Evolutionary conservation across 2,329 filamentous ascomycete genomes (phyloP), one percentile per base, ranked within the genome.

Genomic region (Lecanicillium sp.): DNA sequence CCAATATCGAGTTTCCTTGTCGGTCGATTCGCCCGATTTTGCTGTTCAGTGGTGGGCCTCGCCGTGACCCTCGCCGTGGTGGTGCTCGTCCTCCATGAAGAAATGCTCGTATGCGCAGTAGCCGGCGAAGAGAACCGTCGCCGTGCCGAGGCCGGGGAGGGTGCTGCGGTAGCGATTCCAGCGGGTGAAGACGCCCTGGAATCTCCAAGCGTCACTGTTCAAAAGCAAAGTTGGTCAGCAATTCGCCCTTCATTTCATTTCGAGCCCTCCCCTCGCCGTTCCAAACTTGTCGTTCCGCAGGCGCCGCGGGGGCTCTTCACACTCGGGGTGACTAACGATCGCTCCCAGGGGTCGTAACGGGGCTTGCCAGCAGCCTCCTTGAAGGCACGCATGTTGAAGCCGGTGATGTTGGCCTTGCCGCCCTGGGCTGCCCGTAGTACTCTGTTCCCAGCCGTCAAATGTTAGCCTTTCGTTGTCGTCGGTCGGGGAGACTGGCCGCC

Each of bases 71-170:
- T 62, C 62, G 52, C 69, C 68, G 53, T 70, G 71, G 56, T 77
- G 80, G 58, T 83, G 79, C 54, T 84, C 78, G 54, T 90, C 85
- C 62, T 85, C 78, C 58, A 95, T 65, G 68, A 96, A 95, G 48
- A 94, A 71, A 67, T 93, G 81, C 73, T 98, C 93, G 69, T 89
- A 95, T 52, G 79, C 81, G 67, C 90, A 89, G 73, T 98, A 98
- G 54, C 75, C 84, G 42, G 85, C 82, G 67, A 98, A 98, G 38
- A 91, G 90, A 51, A 93, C 90, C 5, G 86, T 86, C 26, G 90
- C 93, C 59, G 91, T 95, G 55, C 93, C 93, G 60, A 98, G 77
- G 52, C 93, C 93, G 30, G 93, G 93, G 65, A 98, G 89, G 55
- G 82, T 75, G 61, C 79, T 75, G 73, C 84, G 90, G 75, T 96